Evolutionary conservation across 352 stramenopile species (phyloP).

Genomic region (Proteromonas lacertae): DNA sequence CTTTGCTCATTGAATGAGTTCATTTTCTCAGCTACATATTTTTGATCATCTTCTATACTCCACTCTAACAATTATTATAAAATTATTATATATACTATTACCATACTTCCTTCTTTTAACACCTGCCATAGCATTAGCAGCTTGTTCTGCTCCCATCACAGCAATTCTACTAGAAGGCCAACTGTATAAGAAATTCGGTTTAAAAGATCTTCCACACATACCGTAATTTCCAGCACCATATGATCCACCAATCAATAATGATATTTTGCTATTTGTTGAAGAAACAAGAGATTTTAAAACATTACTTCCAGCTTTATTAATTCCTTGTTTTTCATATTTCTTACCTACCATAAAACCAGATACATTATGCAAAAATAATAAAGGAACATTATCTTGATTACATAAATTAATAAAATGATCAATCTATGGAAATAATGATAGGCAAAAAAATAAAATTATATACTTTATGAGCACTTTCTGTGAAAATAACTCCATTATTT

Average conservation of each 20-base stretch:
- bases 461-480: slow-evolving; percentile 23
- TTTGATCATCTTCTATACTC: too few relatives aligned
- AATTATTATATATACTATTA: slow-evolving; percentile 56
- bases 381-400: slow-evolving; percentile 60
- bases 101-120: slow-evolving; percentile 44
- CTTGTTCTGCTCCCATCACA: slow-evolving; percentile 88
- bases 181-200: slow-evolving; percentile 80
- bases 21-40: too few relatives aligned
- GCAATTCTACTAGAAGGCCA: slow-evolving; percentile 79
- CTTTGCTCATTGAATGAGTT: slow-evolving; percentile 75
- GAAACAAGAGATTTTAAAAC: slow-evolving; percentile 70
- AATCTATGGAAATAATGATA: slow-evolving; percentile 32
- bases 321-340: slow-evolving; percentile 76
- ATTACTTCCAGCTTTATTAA: slow-evolving; percentile 79
- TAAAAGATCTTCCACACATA: slow-evolving; percentile 83
- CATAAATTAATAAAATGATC: slow-evolving; percentile 91
- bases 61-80: too few relatives aligned
- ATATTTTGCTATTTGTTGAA: slow-evolving; percentile 76
- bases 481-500: slow-evolving; percentile 90
- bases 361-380: slow-evolving; percentile 68
- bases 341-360: slow-evolving; percentile 19
- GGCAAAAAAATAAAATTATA: neutral
- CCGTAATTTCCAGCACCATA: slow-evolving; percentile 83
- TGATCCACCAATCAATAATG: slow-evolving; percentile 69
- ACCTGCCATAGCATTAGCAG: slow-evolving; percentile 66